Evolutionary conservation across 106 monocot species (phyloP).

Genomic region (Agapanthus africanus): DNA sequence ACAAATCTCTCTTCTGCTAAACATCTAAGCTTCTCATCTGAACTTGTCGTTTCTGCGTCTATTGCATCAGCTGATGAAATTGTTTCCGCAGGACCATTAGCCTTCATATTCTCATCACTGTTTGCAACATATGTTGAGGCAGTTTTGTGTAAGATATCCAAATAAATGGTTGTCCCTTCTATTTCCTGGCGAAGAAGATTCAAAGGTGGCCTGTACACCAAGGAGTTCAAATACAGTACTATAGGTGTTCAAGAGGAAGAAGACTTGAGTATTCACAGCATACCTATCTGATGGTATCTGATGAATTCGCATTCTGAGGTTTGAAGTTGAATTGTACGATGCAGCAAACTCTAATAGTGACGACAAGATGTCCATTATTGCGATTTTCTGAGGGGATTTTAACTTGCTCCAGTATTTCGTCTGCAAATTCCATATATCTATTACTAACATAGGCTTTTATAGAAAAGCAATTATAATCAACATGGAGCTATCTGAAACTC

Average conservation of each 20-base stretch:
- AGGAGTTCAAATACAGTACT: not conserved
- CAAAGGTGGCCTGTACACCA: constrained; percentile 68
- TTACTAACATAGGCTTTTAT: not conserved
- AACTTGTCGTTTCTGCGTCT: constrained; percentile 15
- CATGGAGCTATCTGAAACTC: too few relatives aligned
- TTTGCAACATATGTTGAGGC: constrained; percentile 25
- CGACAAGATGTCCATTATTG: constrained; percentile 83
- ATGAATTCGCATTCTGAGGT: constrained; percentile 76
- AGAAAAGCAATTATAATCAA: not conserved
- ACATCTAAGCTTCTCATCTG: constrained; percentile 51
- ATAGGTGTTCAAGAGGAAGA: not conserved
- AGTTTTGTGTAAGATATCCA: constrained; percentile 87
- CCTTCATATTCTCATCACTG: constrained; percentile 14
- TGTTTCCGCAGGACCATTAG: constrained; percentile 9
- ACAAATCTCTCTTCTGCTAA: constrained; percentile 88
- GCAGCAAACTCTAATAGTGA: constrained; percentile 88
- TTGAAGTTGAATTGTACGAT: constrained; percentile 87
- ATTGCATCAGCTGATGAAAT: not conserved
- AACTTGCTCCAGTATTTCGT: constrained; percentile 79
- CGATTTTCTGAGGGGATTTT: constrained; percentile 68
- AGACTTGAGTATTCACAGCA: not conserved
- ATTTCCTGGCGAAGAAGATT: constrained; percentile 97
- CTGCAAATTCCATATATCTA: constrained; percentile 23
- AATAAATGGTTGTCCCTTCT: constrained; percentile 79
- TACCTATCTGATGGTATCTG: constrained; percentile 78